Evolutionary conservation across 176 grass and related monocot genomes (phyloP).

Genomic region (Hyparrhenia diplandra): DNA sequence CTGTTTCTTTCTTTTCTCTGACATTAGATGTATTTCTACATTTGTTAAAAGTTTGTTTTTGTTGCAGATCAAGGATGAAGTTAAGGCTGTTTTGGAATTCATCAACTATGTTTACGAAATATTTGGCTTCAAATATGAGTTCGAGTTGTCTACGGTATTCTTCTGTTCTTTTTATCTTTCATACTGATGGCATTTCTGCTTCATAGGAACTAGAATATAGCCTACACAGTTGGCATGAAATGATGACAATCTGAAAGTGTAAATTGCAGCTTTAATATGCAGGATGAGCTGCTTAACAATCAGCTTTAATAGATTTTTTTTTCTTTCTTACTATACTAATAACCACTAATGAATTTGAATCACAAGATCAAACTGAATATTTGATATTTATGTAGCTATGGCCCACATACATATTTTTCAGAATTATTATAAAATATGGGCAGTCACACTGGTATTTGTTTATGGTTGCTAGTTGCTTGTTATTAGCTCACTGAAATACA

Average conservation of each 20-base stretch:
- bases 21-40: neutral
- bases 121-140: slow-evolving; percentile 93
- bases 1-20: neutral
- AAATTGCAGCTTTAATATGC: neutral
- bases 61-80: slow-evolving; percentile 88
- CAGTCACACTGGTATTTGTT: neutral
- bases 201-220: neutral
- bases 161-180: slow-evolving; percentile 21
- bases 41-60: slow-evolving; percentile 21
- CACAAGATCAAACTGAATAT: neutral
- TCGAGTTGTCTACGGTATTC: slow-evolving; percentile 93
- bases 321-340: neutral
- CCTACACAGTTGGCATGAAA: slow-evolving; percentile 5
- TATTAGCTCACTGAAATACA: neutral
- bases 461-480: neutral
- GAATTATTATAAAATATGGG: neutral
- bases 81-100: slow-evolving; percentile 79
- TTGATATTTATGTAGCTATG: neutral
- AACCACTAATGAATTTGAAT: neutral
- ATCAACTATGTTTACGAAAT: slow-evolving; percentile 79
- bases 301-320: neutral
- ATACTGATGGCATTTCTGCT: slow-evolving; percentile 8
- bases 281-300: neutral
- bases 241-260: neutral
- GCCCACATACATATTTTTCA: neutral